Percentiles rank a stretch among this genome's conserved stretches.
Conservation (phyloP, 768 basidiomycete genomes). For the Trametes sanguinea region DNA sequence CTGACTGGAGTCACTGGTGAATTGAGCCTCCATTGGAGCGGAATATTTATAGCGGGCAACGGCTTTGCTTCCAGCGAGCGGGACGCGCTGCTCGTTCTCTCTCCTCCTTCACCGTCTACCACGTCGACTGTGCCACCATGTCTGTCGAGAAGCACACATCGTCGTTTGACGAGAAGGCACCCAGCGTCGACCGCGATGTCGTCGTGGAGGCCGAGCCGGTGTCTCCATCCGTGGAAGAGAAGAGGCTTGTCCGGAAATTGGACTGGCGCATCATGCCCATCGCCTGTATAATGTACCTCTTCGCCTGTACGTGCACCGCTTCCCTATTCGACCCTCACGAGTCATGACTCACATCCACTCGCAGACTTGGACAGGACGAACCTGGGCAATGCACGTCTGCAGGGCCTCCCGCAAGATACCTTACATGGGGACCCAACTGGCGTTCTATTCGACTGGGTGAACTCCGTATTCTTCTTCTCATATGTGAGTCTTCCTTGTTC, state of each 20-base stretch:
- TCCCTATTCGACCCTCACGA: no score
- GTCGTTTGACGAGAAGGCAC: conserved; percentile 19
- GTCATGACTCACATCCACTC: not conserved
- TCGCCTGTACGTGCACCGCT: conserved; percentile 58
- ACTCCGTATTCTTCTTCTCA: conserved; percentile 77
- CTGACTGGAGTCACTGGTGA: conserved; percentile 4
- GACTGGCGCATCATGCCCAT: conserved; percentile 71
- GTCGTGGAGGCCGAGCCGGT: conserved; percentile 1
- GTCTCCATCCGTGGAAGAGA: conserved; percentile 43
- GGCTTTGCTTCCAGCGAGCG: not conserved
- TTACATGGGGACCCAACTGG: conserved; percentile 72
- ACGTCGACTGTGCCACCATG: conserved; percentile 5
- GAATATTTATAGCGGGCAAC: conserved; percentile 3
- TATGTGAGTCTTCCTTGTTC: conserved; percentile 49
- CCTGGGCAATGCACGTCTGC: conserved; percentile 76
- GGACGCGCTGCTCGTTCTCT: conserved; percentile 3
- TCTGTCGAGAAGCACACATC: conserved; percentile 16
- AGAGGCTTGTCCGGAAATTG: conserved; percentile 59
- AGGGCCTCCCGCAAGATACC: conserved; percentile 63
- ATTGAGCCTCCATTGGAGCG: not conserved
- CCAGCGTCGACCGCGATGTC: conserved; percentile 1
- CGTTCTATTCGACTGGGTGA: conserved; percentile 74
- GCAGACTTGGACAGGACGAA: conserved; percentile 73
- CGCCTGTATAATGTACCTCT: conserved; percentile 72
- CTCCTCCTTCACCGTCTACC: not conserved